Percentiles rank a stretch among this genome's conserved stretches.
Evolutionary conservation across 2,329 filamentous ascomycete genomes (phyloP).

Genomic region (Dryadomyces quercivorus): DNA sequence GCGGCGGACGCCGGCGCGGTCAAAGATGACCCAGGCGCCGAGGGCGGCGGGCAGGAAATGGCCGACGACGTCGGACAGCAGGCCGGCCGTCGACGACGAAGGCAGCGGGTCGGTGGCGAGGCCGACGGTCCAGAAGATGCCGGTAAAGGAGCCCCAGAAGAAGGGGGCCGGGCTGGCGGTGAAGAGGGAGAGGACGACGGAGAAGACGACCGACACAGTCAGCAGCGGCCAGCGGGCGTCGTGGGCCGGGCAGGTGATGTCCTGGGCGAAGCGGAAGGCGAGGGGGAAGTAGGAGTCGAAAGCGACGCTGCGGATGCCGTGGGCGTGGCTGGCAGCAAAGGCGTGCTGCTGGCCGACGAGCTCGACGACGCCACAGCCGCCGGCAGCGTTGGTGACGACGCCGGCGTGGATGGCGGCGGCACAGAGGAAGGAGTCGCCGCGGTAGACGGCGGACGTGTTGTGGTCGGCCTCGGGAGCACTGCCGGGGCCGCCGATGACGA

Average conservation of each 20-base stretch:
- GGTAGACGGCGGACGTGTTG: conserved; percentile 48
- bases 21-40: conserved; percentile 76
- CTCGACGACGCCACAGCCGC: conserved; percentile 61
- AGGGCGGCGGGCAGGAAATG: conserved; percentile 82
- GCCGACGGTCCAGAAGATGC: conserved; percentile 80
- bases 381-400: conserved; percentile 49
- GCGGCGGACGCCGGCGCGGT: conserved; percentile 64
- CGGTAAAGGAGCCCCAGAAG: conserved; percentile 72
- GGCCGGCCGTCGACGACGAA: conserved; percentile 50
- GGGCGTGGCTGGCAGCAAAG: conserved; percentile 49
- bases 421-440: conserved; percentile 74
- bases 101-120: conserved; percentile 79
- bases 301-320: conserved; percentile 63
- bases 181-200: conserved; percentile 66
- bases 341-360: conserved; percentile 49
- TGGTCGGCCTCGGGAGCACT: conserved; percentile 23
- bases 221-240: conserved; percentile 81
- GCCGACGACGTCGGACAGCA: conserved; percentile 68
- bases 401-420: conserved; percentile 65
- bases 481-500: conserved; percentile 57
- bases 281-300: conserved; percentile 89
- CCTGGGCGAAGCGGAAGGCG: conserved; percentile 63
- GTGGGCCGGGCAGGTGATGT: conserved; percentile 53
- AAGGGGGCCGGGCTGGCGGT: conserved; percentile 68
- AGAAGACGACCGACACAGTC: conserved; percentile 69